phyloP scores from a whole-genome alignment of 805 yeast genomes.

The Cyberlindnera xishuangbannaensis region DNA sequence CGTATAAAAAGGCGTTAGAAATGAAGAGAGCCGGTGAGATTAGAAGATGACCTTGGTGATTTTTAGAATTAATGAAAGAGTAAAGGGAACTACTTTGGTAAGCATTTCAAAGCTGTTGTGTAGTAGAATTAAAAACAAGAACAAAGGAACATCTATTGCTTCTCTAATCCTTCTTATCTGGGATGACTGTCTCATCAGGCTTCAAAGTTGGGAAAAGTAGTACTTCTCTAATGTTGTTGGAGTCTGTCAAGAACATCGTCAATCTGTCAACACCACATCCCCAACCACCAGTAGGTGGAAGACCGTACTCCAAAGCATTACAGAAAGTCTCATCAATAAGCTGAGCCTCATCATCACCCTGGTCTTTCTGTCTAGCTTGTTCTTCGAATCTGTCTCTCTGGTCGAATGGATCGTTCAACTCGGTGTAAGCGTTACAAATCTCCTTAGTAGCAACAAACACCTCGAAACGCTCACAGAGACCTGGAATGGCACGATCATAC shows the following conservation, averaged over 20 bases:
- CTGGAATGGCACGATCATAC: slow-evolving; percentile 86
- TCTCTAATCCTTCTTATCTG: slow-evolving; percentile 7
- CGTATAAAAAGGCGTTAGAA: slow-evolving; percentile 88
- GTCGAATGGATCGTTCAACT: slow-evolving; percentile 97
- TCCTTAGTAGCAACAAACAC: slow-evolving; percentile 98
- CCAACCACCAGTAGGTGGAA: slow-evolving; percentile 99
- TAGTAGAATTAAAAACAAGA: too few species aligned
- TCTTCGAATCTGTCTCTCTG: slow-evolving; percentile 97
- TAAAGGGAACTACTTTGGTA: too few species aligned
- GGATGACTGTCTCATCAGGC: slow-evolving; percentile 57
- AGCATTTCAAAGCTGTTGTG: too few species aligned
- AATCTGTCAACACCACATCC: slow-evolving; percentile 98
- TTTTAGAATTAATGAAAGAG: too few species aligned
- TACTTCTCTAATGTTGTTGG: slow-evolving; percentile 96
- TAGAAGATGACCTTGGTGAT: slow-evolving; percentile 28
- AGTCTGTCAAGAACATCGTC: slow-evolving; percentile 96
- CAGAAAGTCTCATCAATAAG: slow-evolving; percentile 94
- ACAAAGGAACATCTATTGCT: too few species aligned
- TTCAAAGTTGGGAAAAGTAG: slow-evolving; percentile 97
- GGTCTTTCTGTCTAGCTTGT: slow-evolving; percentile 97
- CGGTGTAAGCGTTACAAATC: slow-evolving; percentile 97
- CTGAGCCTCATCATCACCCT: slow-evolving; percentile 99
- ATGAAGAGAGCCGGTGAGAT: slow-evolving; percentile 71
- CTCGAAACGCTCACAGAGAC: slow-evolving; percentile 96
- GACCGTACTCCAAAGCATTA: slow-evolving; percentile 95